phyloP scores from a whole-genome alignment of 306 rosid genomes.

The Acmispon strigosus region DNA sequence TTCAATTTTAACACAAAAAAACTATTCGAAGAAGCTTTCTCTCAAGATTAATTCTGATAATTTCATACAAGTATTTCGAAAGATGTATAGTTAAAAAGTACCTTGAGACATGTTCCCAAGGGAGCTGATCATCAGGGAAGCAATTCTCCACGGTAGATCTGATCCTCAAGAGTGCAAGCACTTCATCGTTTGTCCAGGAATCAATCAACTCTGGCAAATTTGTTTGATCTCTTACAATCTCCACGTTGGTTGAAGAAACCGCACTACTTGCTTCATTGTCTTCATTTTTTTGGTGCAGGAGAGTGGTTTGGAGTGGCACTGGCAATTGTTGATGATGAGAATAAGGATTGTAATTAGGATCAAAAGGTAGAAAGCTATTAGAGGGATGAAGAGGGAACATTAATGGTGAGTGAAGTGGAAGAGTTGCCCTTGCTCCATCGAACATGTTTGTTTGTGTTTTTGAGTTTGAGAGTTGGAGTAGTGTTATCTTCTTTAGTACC shows the following conservation, averaged over 20 bases:
- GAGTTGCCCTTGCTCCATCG: slow-evolving; percentile 65
- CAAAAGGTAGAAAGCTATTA: slow-evolving; percentile 15
- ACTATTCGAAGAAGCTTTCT: too few relatives aligned
- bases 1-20: too few relatives aligned
- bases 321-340: slow-evolving; percentile 9
- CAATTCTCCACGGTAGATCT: slow-evolving; percentile 75
- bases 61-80: too few relatives aligned
- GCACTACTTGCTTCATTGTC: slow-evolving; percentile 6
- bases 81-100: neutral
- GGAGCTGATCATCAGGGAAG: slow-evolving; percentile 68
- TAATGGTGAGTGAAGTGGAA: slow-evolving; percentile 40
- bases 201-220: neutral
- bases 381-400: slow-evolving; percentile 32
- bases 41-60: too few relatives aligned
- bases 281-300: slow-evolving; percentile 25
- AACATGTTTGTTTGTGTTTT: slow-evolving; percentile 37
- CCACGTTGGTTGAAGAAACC: slow-evolving; percentile 11
- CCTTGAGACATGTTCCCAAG: slow-evolving; percentile 94
- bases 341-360: slow-evolving; percentile 15
- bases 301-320: slow-evolving; percentile 20
- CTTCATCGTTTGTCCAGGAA: slow-evolving; percentile 68
- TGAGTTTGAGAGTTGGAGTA: too few relatives aligned
- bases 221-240: slow-evolving; percentile 10
- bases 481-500: too few relatives aligned
- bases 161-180: slow-evolving; percentile 68